Evolutionary conservation across 2,329 filamentous ascomycete species (phyloP), one percentile per base, ranked within the genome.

Genomic region (Sclerotinia borealis): DNA sequence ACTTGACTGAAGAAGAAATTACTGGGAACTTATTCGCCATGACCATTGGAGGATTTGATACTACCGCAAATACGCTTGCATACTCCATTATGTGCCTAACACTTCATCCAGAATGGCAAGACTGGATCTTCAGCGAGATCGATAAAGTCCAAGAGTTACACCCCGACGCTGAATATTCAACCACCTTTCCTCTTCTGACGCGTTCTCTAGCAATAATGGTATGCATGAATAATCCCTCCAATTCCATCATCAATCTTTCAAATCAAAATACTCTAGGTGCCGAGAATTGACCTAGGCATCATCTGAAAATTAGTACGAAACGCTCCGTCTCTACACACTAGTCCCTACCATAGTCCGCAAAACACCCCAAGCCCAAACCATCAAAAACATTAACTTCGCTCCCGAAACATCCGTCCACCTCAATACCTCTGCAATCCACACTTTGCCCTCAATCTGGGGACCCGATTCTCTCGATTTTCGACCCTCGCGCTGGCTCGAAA

Each of bases 371-470:
- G 27, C 39, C 3, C 52, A 56, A 45, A 56, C 52, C 9, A 56
- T 56, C 52, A 43, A 43, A 34, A 43, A 43, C 2, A 56, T 56
- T 27, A 56, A 52, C 25, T 41, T 70, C 19, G 54, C 69, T 22
- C 51, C 63, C 22, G 75, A 73, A 45, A 75, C 74, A 13, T 75
- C 77, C 60, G 74, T 86, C 39, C 78, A 74, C 8, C 73, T 86
- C 36, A 73, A 73, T 64, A 76, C 77, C 5, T 70, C 77, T 6
- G 76, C 74, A 48, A 71, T 76, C 1, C 82, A 85, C 69, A 78
- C 79, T 29, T 82, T 85, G 68, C 83, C 83, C 3, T 80, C 78
- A 60, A 81, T 81, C 68, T 86, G 83, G 83, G 50, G 64, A 7
- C 71, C 47, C 29, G 72, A 86, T 64, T 74, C 81, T 2, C 75